Percentiles rank a stretch among this genome's conserved stretches.
phyloP scores from a whole-genome alignment of 495 filamentous ascomycete genomes.

The Baudoinia panamericana region DNA sequence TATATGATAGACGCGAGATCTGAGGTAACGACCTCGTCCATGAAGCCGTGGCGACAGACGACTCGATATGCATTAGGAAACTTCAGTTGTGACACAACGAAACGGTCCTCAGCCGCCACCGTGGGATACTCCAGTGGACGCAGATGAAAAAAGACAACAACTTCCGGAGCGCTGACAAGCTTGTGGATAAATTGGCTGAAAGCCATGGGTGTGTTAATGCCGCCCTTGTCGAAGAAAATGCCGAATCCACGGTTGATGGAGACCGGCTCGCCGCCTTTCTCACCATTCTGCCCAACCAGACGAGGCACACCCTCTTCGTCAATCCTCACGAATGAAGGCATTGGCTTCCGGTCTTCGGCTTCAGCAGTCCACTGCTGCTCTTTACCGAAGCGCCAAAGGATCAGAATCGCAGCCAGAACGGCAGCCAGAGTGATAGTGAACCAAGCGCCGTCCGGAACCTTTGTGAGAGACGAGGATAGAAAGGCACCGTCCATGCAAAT shows the following conservation, averaged over 20 bases:
- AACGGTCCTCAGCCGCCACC: constrained; percentile 34
- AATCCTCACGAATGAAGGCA: constrained; percentile 15
- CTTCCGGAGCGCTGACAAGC: constrained; percentile 18
- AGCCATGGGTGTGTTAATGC: constrained; percentile 21
- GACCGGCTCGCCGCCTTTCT: constrained; percentile 15
- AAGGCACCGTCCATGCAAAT: constrained; percentile 49
- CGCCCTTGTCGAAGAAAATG: constrained; percentile 27
- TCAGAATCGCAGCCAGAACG: constrained; percentile 43
- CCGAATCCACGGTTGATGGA: constrained; percentile 21
- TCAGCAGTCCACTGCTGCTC: constrained; percentile 59
- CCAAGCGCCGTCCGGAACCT: constrained; percentile 60
- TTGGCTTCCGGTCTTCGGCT: constrained; percentile 41
- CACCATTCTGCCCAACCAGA: constrained; percentile 8
- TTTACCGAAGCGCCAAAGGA: constrained; percentile 62
- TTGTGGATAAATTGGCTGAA: constrained; percentile 24
- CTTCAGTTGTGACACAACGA: constrained; percentile 33
- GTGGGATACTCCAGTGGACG: constrained; percentile 21
- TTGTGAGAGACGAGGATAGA: constrained; percentile 50
- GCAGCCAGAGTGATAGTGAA: constrained; percentile 52
- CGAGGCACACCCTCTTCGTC: constrained; percentile 14
- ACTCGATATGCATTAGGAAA: constrained; percentile 48
- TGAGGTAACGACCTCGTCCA: constrained; percentile 48
- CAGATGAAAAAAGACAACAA: constrained; percentile 26
- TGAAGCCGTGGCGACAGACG: constrained; percentile 53
- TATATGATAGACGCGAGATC: constrained; percentile 46